Conservation (phyloP, 768 basidiomycete genomes). For the Coprinopsis sp. region DNA sequence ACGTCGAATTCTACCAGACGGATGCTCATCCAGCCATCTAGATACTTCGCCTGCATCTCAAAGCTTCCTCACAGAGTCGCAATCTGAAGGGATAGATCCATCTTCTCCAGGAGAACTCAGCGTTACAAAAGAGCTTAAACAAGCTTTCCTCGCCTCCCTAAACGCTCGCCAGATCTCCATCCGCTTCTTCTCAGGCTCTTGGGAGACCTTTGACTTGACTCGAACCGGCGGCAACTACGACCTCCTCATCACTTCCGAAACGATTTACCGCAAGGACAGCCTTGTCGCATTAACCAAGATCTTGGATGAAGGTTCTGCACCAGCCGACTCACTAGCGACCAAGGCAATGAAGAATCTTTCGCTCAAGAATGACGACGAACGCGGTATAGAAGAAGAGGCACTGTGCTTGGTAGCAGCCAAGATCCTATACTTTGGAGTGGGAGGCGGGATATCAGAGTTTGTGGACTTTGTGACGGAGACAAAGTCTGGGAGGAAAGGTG, state of each 20-base stretch:
- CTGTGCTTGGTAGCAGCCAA: conserved; percentile 85
- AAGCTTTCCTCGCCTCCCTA: conserved; percentile 62
- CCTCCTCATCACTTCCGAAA: conserved; percentile 85
- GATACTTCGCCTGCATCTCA: conserved; percentile 59
- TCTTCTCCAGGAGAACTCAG: conserved; percentile 51
- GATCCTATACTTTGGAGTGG: conserved; percentile 92
- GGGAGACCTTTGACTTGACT: conserved; percentile 52
- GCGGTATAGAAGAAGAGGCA: conserved; percentile 7
- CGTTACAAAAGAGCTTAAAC: conserved; percentile 59
- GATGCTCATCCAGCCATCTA: conserved; percentile 20
- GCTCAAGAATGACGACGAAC: conserved; percentile 1
- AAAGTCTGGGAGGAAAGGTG: conserved; percentile 23
- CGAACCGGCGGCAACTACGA: conserved; percentile 45
- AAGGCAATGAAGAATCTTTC: not conserved
- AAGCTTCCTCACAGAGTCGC: conserved; percentile 35
- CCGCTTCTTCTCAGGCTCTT: conserved; percentile 78
- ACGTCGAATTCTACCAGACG: not conserved
- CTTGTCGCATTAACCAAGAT: conserved; percentile 36
- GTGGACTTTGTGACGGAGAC: conserved; percentile 52
- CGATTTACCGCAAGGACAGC: conserved; percentile 74
- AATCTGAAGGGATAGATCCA: conserved; percentile 28
- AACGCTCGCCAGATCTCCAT: conserved; percentile 49
- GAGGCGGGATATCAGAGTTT: conserved; percentile 77
- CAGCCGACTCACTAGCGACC: conserved; percentile 24
- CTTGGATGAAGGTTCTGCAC: conserved; percentile 50